A percentile compares a stretch with the other conserved stretches of the same genome.
Evolutionary conservation across 129 eudicot genomes (phyloP).

Genomic region (Calendula officinalis): DNA sequence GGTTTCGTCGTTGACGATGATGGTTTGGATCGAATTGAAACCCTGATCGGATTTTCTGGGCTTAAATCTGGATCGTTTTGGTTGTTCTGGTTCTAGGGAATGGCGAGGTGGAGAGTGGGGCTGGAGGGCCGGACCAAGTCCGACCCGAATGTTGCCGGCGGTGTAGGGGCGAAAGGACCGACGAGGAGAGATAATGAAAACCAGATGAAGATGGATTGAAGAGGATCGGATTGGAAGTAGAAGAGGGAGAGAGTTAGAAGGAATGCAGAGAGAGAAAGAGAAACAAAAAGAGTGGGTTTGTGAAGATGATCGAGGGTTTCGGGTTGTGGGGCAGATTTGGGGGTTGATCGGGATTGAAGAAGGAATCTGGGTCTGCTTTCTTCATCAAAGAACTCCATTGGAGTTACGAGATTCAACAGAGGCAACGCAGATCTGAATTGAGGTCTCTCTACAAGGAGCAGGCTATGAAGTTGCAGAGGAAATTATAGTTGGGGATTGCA

Average conservation of each 20-base stretch:
- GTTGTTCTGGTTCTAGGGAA: constrained; percentile 20
- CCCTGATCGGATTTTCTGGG: constrained; percentile 27
- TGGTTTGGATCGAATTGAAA: constrained; percentile 10
- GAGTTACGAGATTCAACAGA: background rate
- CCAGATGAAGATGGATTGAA: constrained; percentile 67
- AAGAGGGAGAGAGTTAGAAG: constrained; percentile 44
- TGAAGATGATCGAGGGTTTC: constrained; percentile 32
- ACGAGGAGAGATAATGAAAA: constrained; percentile 59
- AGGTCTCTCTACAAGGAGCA: background rate
- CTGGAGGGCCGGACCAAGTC: constrained; percentile 47
- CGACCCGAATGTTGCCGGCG: constrained; percentile 85
- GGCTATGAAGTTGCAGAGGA: too few relatives aligned
- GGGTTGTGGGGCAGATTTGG: constrained; percentile 12
- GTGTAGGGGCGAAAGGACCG: constrained; percentile 97
- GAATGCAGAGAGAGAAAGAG: constrained; percentile 50
- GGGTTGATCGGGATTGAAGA: constrained; percentile 52
- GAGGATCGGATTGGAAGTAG: constrained; percentile 51
- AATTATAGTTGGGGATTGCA: too few relatives aligned
- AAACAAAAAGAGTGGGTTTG: constrained; percentile 53
- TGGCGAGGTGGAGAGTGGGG: constrained; percentile 27
- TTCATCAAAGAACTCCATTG: constrained; percentile 90
- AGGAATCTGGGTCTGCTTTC: constrained; percentile 68
- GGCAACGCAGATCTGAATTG: constrained; percentile 26
- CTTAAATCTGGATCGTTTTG: constrained; percentile 28
- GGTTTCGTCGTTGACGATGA: constrained; percentile 2